Conservation (phyloP, 495 filamentous ascomycete species). For the Penicillium pulvis region DNA sequence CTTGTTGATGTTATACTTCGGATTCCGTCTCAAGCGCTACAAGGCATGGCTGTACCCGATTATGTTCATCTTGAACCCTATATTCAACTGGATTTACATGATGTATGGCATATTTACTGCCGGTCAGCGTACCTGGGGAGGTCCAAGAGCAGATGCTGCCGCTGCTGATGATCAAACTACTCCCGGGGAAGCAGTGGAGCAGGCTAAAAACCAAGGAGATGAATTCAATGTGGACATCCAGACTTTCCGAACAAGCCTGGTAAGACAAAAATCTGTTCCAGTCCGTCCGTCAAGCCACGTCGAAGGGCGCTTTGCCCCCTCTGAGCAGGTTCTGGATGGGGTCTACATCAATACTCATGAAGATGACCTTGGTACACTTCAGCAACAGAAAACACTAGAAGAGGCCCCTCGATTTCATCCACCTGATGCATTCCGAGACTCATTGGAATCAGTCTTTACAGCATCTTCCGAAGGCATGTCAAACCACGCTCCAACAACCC, state of each 20-base stretch:
- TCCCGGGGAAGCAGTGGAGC: slow-evolving; percentile 79
- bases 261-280: slow-evolving; percentile 55
- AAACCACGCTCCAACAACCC: slow-evolving; percentile 71
- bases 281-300: slow-evolving; percentile 73
- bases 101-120: slow-evolving; percentile 87
- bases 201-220: slow-evolving; percentile 77
- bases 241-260: slow-evolving; percentile 73
- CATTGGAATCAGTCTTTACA: slow-evolving; percentile 69
- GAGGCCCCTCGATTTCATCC: slow-evolving; percentile 50
- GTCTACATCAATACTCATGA: slow-evolving; percentile 40
- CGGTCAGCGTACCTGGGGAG: slow-evolving; percentile 95
- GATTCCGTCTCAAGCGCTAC: slow-evolving; percentile 78
- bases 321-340: slow-evolving; percentile 55
- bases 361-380: slow-evolving; percentile 39
- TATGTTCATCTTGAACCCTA: slow-evolving; percentile 95
- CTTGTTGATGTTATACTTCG: slow-evolving; percentile 96
- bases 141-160: slow-evolving; percentile 89
- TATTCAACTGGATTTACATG: slow-evolving; percentile 99
- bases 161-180: slow-evolving; percentile 77
- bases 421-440: slow-evolving; percentile 55
- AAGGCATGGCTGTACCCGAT: slow-evolving; percentile 94
- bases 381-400: slow-evolving; percentile 23
- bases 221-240: slow-evolving; percentile 92
- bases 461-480: slow-evolving; percentile 53
- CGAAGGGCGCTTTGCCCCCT: slow-evolving; percentile 59